phyloP scores from a whole-genome alignment of 1,284 basidiomycete genomes.

The Cryptococcus maquisensis region DNA sequence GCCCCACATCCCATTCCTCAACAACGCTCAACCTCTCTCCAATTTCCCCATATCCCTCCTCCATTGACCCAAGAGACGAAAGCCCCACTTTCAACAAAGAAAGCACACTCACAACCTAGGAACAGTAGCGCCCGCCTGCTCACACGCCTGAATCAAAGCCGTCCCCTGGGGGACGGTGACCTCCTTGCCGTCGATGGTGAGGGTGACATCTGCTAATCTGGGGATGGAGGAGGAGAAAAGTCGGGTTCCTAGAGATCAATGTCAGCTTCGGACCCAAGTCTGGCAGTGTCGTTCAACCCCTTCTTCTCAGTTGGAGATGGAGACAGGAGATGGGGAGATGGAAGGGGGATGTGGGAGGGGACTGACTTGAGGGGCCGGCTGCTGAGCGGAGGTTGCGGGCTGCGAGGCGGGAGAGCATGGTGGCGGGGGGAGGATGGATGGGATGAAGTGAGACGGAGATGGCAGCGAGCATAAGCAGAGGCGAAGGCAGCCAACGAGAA shows the following conservation, averaged over 20 bases:
- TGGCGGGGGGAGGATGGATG: background rate
- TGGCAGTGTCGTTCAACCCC: background rate
- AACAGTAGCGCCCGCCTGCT: constrained; percentile 39
- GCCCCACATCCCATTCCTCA: no score
- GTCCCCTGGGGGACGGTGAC: constrained; percentile 89
- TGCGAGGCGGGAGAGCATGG: constrained; percentile 32
- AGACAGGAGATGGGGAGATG: background rate
- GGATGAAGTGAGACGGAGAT: background rate
- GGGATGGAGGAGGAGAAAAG: constrained; percentile 40
- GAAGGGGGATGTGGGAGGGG: background rate
- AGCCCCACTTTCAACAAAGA: background rate
- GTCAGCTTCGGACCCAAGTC: background rate
- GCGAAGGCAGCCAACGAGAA: background rate
- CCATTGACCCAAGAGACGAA: no score
- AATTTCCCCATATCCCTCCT: no score
- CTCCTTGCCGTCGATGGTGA: constrained; percentile 89
- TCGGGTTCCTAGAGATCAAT: constrained; percentile 22
- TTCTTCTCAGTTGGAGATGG: no score
- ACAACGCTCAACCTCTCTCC: no score
- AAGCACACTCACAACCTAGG: constrained; percentile 38
- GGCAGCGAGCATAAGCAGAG: background rate
- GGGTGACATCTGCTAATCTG: constrained; percentile 72
- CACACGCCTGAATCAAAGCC: constrained; percentile 93
- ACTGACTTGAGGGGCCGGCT: constrained; percentile 19
- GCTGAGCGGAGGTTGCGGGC: constrained; percentile 21